phyloP scores from a whole-genome alignment of 495 filamentous ascomycete genomes.

The Podospora conica region DNA sequence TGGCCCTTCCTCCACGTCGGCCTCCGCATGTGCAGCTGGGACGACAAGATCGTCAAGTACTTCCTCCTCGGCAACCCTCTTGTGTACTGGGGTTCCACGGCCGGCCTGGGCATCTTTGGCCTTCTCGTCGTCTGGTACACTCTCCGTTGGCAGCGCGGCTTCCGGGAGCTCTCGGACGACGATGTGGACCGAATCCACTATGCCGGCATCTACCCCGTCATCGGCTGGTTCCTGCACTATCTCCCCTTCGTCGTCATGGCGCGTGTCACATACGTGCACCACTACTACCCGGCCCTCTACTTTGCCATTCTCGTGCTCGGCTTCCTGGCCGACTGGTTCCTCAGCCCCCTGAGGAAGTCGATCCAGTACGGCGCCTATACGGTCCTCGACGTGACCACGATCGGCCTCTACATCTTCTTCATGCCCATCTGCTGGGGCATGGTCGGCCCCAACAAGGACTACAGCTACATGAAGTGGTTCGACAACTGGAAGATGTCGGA shows the following conservation, averaged over 20 bases:
- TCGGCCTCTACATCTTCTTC: constrained; percentile 82
- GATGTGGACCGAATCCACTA: constrained; percentile 95
- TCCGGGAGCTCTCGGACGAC: constrained; percentile 66
- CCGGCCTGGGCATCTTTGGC: constrained; percentile 64
- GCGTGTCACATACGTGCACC: constrained; percentile 96
- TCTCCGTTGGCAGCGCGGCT: constrained; percentile 94
- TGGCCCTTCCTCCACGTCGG: constrained; percentile 96
- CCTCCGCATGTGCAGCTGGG: constrained; percentile 97
- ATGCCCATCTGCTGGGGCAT: constrained; percentile 96
- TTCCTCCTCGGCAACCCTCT: constrained; percentile 95
- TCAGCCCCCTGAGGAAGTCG: constrained; percentile 53
- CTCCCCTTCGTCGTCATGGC: constrained; percentile 95
- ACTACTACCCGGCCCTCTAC: constrained; percentile 98
- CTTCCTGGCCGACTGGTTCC: constrained; percentile 81
- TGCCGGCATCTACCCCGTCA: constrained; percentile 79
- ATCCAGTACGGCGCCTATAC: constrained; percentile 60
- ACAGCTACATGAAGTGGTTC: constrained; percentile 91
- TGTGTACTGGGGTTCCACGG: constrained; percentile 92
- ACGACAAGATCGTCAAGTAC: constrained; percentile 92
- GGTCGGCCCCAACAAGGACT: constrained; percentile 75
- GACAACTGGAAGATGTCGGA: constrained; percentile 60
- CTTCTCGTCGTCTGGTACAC: constrained; percentile 75
- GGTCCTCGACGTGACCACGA: constrained; percentile 62
- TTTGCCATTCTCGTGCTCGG: constrained; percentile 88
- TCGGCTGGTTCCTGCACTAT: constrained; percentile 96